Percentiles rank a stretch among this genome's conserved stretches.
These are phyloP conservation scores for Gamsiella multidivaricata DNA, from an alignment of 192 early-diverging fungal genomes.

Conservation along the genomic window DNA sequence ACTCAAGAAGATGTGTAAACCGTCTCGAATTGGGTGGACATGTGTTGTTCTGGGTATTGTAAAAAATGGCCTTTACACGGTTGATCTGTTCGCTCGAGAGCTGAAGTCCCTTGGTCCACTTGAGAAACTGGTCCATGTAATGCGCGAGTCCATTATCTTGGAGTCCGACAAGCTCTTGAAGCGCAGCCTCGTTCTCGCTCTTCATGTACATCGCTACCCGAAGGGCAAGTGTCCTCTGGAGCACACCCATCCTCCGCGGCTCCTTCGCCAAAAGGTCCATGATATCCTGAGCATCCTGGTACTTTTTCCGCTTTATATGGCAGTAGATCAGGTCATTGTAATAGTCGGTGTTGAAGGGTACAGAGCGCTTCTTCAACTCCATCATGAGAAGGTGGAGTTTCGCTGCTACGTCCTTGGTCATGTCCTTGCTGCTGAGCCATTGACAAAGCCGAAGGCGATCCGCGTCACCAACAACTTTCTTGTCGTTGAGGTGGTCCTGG, in stretches of 20 bases:
- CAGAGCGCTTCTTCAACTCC: not conserved
- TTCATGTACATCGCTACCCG: conserved; percentile 41
- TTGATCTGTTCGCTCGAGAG: conserved; percentile 12
- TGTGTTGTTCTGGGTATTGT: not conserved
- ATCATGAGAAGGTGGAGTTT: conserved; percentile 13
- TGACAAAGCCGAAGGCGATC: conserved; percentile 25
- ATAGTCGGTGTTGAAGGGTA: conserved; percentile 1
- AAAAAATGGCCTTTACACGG: conserved; percentile 11
- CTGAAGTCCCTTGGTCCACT: conserved; percentile 38
- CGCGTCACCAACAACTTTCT: not conserved
- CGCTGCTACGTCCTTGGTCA: conserved; percentile 7
- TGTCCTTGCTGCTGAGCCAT: conserved; percentile 30
- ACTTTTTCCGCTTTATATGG: conserved; percentile 30
- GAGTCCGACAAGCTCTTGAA: conserved; percentile 7
- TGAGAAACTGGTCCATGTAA: conserved; percentile 27
- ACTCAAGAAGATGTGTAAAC: conserved; percentile 21
- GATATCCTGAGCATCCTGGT: conserved; percentile 9
- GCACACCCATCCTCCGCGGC: not conserved
- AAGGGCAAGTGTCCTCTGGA: conserved; percentile 9
- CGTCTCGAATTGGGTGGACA: conserved; percentile 29
- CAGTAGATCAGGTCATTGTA: conserved; percentile 34
- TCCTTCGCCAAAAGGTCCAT: conserved; percentile 11
- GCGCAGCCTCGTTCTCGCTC: conserved; percentile 6
- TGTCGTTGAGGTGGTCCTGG: conserved; percentile 23
- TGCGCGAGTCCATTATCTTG: not conserved